These are phyloP conservation scores for Colletotrichum shisoi DNA, from an alignment of 2,329 filamentous ascomycete species.

Conservation along the genomic window DNA sequence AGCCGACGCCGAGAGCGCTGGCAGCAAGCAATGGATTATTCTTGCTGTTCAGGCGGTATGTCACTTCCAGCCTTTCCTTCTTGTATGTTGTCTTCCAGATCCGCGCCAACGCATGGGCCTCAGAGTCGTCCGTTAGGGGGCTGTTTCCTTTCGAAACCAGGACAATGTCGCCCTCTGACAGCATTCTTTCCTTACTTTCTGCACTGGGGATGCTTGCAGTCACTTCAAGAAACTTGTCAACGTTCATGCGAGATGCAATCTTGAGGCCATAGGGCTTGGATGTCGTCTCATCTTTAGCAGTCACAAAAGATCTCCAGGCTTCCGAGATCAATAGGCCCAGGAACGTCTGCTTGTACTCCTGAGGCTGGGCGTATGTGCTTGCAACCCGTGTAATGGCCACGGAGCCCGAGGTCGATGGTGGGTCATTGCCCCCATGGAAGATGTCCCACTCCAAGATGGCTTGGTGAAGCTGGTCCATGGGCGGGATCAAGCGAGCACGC, in stretches of 20 bases:
- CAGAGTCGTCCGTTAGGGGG: conserved; percentile 70
- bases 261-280: conserved; percentile 86
- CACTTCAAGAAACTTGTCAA: conserved; percentile 92
- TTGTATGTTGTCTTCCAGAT: conserved; percentile 83
- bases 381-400: conserved; percentile 75
- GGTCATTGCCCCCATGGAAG: conserved; percentile 86
- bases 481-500: conserved; percentile 88
- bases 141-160: conserved; percentile 78
- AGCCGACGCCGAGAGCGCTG: conserved; percentile 68
- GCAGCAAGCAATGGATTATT: conserved; percentile 68
- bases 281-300: conserved; percentile 84
- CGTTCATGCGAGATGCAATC: conserved; percentile 83
- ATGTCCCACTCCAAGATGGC: conserved; percentile 94
- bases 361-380: conserved; percentile 77
- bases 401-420: conserved; percentile 71
- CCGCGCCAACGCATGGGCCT: conserved; percentile 84
- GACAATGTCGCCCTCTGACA: conserved; percentile 88
- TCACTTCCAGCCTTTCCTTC: conserved; percentile 81
- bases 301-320: conserved; percentile 94
- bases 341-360: conserved; percentile 87
- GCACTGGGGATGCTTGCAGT: conserved; percentile 79
- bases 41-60: conserved; percentile 79
- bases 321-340: conserved; percentile 89
- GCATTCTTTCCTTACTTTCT: conserved; percentile 73
- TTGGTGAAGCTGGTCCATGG: conserved; percentile 83